Base-by-base conservation (phyloP, 768 basidiomycete genomes). In the Gymnopilus dilepis region DNA sequence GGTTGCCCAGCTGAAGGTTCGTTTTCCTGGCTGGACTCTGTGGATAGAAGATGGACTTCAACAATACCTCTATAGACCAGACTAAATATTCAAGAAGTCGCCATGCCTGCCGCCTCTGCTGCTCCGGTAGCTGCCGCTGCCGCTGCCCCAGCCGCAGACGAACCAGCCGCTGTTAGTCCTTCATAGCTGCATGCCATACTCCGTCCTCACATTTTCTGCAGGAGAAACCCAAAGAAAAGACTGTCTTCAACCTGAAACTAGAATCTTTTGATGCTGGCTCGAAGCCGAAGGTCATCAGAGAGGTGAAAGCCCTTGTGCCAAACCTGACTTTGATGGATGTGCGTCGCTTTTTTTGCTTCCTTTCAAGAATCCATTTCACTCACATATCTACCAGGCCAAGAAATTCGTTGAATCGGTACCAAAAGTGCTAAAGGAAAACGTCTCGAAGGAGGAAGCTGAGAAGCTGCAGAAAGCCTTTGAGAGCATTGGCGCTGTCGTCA, bases 181-280 rank as follows among this genome's bases (percentile, higher is more conserved):
- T 21, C 2, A 17, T 56, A 4, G 47, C 50, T 42, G 17, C 11
- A 48, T 9, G 43, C 22, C 38, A 53, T 26, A 55, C 28, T 31
- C 28, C 12, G 52, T 45, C 21, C 34, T 50, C 15, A 65, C 12
- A 2, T 30, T 55, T 0, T 37, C 21, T 69, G 37, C 64, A 94
- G 89, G 94, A 95, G 76, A 97, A 96, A 72, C 95, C 95, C 51
- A 98, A 97, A 80, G 97, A 98, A 81, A 99, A 99, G 88, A 97
- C 95, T 17, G 84, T 96, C 33, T 99, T 99, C 80, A 96, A 89
- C 69, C 91, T 98, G 72, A 95, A 88, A 76, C 85, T 99, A 41
- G 94, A 97, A 73, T 94, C 94, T 48, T 97, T 99, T 70, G 96
- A 97, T 63, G 87, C 95, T 2, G 82, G 85, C 11, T 82, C 92